These are phyloP conservation scores for Pseudogymnoascus sp. DNA, from an alignment of 2,329 filamentous ascomycete species.

Conservation along the genomic window DNA sequence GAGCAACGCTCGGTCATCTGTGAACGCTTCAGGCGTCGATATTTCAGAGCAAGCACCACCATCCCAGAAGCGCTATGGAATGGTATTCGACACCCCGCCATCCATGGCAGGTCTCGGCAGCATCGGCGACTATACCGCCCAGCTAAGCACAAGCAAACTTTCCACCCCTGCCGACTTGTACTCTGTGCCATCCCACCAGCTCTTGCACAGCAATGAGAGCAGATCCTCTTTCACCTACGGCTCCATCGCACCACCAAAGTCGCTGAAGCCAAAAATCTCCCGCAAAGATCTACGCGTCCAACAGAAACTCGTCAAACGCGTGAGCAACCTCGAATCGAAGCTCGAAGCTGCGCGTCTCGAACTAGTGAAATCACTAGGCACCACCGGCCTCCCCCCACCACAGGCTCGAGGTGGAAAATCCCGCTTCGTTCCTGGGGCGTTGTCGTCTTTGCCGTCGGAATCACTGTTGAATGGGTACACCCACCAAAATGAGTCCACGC, in stretches of 20 bases:
- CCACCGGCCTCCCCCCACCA: constrained; percentile 19
- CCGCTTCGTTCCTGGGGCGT: constrained; percentile 33
- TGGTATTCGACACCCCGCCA: background rate
- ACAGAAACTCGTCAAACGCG: constrained; percentile 47
- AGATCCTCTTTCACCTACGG: background rate
- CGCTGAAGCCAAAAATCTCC: constrained; percentile 32
- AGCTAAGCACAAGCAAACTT: background rate
- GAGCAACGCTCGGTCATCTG: background rate
- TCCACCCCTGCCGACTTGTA: background rate
- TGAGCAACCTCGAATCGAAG: constrained; percentile 52
- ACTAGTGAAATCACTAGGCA: constrained; percentile 34
- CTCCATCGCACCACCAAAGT: background rate
- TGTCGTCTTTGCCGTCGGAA: constrained; percentile 38
- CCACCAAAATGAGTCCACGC: background rate
- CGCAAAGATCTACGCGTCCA: constrained; percentile 49
- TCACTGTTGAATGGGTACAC: constrained; percentile 31
- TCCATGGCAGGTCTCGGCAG: background rate
- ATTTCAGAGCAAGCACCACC: background rate
- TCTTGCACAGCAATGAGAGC: background rate
- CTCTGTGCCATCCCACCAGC: background rate
- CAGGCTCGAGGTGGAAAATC: constrained; percentile 24
- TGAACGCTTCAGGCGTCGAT: background rate
- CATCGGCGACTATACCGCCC: background rate
- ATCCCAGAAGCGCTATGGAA: background rate
- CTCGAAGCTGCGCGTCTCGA: constrained; percentile 46